Base-by-base conservation (phyloP, 305 asterid species). In the Ajuga reptans region DNA sequence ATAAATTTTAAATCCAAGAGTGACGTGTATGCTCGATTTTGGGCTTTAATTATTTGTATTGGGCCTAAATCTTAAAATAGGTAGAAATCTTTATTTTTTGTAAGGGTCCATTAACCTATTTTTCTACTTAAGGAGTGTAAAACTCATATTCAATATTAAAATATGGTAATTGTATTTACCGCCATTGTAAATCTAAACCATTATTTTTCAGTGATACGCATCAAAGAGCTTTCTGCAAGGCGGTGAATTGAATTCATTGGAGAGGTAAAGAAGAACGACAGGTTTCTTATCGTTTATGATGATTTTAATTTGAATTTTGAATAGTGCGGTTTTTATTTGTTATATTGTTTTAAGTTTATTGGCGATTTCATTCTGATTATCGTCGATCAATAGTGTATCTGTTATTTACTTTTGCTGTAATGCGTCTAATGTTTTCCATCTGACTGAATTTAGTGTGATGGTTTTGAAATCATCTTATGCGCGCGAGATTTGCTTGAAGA, bases 261-360 rank as follows among this genome's bases (percentile, higher is more conserved):
- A 63, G 36, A 75, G 84, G 87, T 68, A 74, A 68, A 59, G 59
- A 37, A 54, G 56, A 27, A 50, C 17, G 24, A 68, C 54, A 31
- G 55, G 60, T 62, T 46, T 62, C 72, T 41, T 58, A 64, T 71
- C 52, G 71, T 1, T 64, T 57, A 41, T 47, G 27, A 56, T 61
- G 76, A 75, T 47, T 72, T 83, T 77, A 69, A 73, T 73, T 73
- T 71, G 71, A 49, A 74, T 57, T 78, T 74, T 58, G 53, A 62
- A 24, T 14, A 34, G 72, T 34, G 36, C 16, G 65, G 69, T n/a
- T n/a, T 21, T 21, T 21, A 21, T 21, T 1, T 21, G 27, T 0
- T 21, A 10, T 47, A 52, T 67, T 6, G 18, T 49, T 71, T n/a
- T 7, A 29, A 54, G 51, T 6, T 60, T 61, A 17, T 11, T 16